Conservation (phyloP, 768 basidiomycete species). For the Termitomyces titanicus region DNA sequence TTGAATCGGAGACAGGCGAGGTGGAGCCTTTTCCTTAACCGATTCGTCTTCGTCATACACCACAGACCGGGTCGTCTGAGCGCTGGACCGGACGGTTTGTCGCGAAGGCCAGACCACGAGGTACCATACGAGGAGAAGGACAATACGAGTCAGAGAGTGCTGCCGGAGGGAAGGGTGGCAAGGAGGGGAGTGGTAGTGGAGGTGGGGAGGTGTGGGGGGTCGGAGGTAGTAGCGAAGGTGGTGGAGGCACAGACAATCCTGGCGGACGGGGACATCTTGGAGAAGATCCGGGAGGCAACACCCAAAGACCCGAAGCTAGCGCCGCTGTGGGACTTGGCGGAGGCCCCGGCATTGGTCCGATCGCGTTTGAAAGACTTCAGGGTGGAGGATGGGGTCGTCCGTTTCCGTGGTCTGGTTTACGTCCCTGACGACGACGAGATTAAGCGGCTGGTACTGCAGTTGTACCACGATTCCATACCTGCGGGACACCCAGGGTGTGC, state of each 20-base stretch:
- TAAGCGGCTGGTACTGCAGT: constrained; percentile 18
- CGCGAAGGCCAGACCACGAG: background rate
- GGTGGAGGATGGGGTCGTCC: constrained; percentile 9
- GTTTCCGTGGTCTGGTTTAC: constrained; percentile 9
- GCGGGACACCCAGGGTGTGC: background rate
- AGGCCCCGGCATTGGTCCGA: background rate
- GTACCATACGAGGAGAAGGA: background rate
- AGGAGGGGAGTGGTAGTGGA: background rate
- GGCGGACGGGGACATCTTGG: background rate
- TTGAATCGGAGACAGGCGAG: constrained; percentile 30
- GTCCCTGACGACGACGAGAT: constrained; percentile 5
- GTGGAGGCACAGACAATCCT: background rate
- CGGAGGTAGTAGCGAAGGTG: background rate
- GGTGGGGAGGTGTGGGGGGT: background rate
- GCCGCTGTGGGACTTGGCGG: background rate
- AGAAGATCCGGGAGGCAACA: background rate
- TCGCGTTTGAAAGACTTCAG: background rate
- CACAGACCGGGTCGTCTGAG: constrained; percentile 18
- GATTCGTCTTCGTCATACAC: constrained; percentile 21
- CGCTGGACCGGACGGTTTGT: background rate
- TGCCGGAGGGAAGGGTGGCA: background rate
- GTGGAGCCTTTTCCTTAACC: constrained; percentile 29
- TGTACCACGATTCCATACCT: constrained; percentile 19
- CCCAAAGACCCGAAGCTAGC: background rate
- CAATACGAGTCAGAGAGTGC: background rate